Conservation (phyloP, 768 basidiomycete species). For the Scleroderma citrinum region DNA sequence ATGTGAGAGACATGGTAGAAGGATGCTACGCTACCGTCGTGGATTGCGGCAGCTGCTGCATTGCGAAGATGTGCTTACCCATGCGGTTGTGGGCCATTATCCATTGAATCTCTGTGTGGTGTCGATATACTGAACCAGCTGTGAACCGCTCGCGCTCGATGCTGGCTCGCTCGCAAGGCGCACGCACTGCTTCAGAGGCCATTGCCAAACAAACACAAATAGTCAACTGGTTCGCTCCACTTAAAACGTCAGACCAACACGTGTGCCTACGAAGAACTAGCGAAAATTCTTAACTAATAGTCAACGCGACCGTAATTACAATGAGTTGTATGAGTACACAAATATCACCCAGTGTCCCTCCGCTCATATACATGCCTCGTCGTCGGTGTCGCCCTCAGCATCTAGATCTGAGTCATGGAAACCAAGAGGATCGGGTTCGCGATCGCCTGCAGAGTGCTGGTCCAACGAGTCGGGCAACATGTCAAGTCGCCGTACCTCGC, state of each 20-base stretch:
- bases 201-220: constrained; percentile 18
- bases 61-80: constrained; percentile 22
- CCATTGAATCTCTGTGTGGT: constrained; percentile 13
- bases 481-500: constrained; percentile 12
- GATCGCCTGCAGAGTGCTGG: constrained; percentile 5
- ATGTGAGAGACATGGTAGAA: constrained; percentile 10
- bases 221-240: constrained; percentile 15
- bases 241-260: neutral
- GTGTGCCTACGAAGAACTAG: neutral
- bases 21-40: neutral
- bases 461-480: constrained; percentile 6
- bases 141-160: constrained; percentile 29
- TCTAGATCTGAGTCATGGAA: constrained; percentile 32
- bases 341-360: constrained; percentile 31
- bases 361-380: constrained; percentile 32
- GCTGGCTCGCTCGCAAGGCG: constrained; percentile 27
- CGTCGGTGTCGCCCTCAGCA: constrained; percentile 40
- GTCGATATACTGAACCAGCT: constrained; percentile 30
- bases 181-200: constrained; percentile 8
- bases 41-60: neutral
- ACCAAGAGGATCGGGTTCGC: constrained; percentile 17
- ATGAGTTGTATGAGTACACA: constrained; percentile 14
- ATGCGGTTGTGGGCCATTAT: constrained; percentile 27
- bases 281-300: constrained; percentile 7
- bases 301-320: constrained; percentile 21